Percentiles rank a stretch among this genome's conserved stretches.
Evolutionary conservation across 306 rosid genomes (phyloP).

Genomic region (Amphicarpaea edgeworthii): DNA sequence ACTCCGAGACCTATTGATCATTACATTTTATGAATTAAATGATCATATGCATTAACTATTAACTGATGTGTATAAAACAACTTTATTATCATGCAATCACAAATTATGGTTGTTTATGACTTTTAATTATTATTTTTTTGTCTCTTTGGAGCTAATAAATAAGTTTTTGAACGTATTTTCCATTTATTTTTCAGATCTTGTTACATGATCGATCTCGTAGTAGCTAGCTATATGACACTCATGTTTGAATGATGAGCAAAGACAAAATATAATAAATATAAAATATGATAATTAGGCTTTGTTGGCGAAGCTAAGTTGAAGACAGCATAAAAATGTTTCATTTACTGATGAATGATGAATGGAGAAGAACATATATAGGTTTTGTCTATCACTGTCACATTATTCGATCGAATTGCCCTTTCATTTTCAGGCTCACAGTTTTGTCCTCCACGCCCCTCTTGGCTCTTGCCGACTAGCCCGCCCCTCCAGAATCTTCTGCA

Average conservation of each 20-base stretch:
- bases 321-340: neutral
- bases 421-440: conserved; percentile 44
- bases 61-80: too few species aligned
- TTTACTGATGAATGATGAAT: neutral
- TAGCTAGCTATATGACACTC: neutral
- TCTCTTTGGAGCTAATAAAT: neutral
- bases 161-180: neutral
- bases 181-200: neutral
- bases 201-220: neutral
- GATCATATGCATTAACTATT: too few species aligned
- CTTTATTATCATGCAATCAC: too few species aligned
- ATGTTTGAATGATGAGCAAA: too few species aligned
- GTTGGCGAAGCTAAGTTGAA: neutral
- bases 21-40: too few species aligned
- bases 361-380: neutral
- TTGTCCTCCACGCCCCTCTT: conserved; percentile 40
- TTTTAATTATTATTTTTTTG: too few species aligned
- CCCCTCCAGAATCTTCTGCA: conserved; percentile 1
- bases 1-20: too few species aligned
- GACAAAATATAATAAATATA: neutral
- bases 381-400: conserved; percentile 26
- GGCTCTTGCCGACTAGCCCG: conserved; percentile 47
- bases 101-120: too few species aligned
- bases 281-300: neutral
- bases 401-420: conserved; percentile 13